These are phyloP conservation scores for Diaporthe nobilis DNA, from an alignment of 2,329 filamentous ascomycete species.

Conservation along the genomic window DNA sequence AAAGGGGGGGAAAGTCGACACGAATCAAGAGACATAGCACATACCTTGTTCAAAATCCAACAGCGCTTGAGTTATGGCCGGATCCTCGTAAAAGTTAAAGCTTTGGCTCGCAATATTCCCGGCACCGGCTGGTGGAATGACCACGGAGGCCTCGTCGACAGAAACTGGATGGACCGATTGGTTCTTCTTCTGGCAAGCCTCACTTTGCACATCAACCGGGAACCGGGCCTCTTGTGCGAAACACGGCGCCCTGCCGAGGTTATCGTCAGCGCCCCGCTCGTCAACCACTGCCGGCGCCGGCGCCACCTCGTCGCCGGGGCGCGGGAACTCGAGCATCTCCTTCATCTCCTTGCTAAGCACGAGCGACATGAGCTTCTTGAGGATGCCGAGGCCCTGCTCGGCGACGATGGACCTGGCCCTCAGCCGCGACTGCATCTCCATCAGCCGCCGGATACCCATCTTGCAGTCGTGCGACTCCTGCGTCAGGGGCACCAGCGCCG, in stretches of 20 bases:
- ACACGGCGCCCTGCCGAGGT: too few relatives aligned
- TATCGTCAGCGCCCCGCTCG: neutral
- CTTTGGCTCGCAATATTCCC: neutral
- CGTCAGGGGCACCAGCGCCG: constrained; percentile 44
- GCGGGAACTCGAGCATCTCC: neutral
- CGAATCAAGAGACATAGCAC: neutral
- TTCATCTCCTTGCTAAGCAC: constrained; percentile 44
- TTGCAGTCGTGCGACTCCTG: constrained; percentile 43
- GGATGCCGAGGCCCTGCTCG: constrained; percentile 45
- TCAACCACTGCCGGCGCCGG: accelerated
- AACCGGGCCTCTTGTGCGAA: neutral
- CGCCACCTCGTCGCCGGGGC: neutral
- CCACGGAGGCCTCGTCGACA: too few relatives aligned
- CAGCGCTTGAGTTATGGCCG: neutral
- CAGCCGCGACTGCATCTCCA: constrained; percentile 45
- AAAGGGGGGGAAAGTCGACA: too few relatives aligned
- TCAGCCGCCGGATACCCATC: constrained; percentile 45
- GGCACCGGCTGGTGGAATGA: neutral
- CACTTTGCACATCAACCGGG: neutral
- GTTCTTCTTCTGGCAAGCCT: neutral
- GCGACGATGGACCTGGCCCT: constrained; percentile 45
- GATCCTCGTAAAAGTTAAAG: neutral
- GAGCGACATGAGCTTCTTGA: constrained; percentile 43
- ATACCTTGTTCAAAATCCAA: constrained; percentile 12
- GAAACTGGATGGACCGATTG: neutral